Base-by-base conservation (phyloP, 2,329 filamentous ascomycete species). In the Fusarium bactridioides region DNA sequence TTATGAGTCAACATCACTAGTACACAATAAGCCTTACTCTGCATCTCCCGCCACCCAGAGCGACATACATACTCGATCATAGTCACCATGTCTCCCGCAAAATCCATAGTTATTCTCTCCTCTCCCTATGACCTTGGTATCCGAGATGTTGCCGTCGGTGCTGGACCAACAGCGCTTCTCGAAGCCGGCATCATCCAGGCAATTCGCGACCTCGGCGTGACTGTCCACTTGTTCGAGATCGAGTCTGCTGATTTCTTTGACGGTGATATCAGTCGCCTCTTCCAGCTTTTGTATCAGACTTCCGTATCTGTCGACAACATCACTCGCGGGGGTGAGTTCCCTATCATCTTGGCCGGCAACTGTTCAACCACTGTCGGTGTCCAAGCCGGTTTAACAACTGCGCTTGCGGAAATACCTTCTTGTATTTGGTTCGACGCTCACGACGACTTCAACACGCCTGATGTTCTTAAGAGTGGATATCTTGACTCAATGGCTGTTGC, bases 391-490 rank as follows among this genome's bases (percentile, higher is more conserved):
- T 59, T 83, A 10, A 54, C 61, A 16, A 54, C 35, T 7, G 63
- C 72, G 4, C 57, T 40, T 10, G 58, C 62, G 3, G 38, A 62
- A 10, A 73, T 78, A 19, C 72, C 82, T 4, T 73, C 73, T 1
- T 83, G 80, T 43, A 73, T 84, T 16, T 84, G 82, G 76, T 83
- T 85, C 54, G 83, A 85, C 51, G 83, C 82, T 6, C 83, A 85
- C 50, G 82, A 84, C 56, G 83, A 85, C 61, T 78, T 82, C 53
- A 74, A 76, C 43, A 80, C 80, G 1, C 77, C 74, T 7, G 75
- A 78, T 23, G 70, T 56, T 16, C 43, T 78, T 23, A 35, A 47
- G 12, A 78, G 77, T 29, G 76, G 76, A 6, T 78, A 78, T 58
- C 66, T 78, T n/a, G 77, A 78, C 57, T 78, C 77, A 4, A 78